Conservation (phyloP, 177 flowering plant species). For the Vitis hybrid region DNA sequence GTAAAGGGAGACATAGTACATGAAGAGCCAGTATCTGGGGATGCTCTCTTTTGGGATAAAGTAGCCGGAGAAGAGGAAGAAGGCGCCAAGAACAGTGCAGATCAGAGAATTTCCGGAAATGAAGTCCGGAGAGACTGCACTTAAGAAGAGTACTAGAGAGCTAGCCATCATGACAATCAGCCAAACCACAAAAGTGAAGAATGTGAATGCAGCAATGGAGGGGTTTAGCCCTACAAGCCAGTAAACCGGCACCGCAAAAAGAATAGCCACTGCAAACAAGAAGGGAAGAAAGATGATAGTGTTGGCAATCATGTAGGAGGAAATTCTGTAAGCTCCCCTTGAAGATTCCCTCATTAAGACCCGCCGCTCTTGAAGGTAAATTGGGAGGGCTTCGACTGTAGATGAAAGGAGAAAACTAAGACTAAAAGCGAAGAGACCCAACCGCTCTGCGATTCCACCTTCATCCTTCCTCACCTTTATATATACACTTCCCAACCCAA, state of each 20-base stretch:
- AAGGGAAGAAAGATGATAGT: conserved; percentile 82
- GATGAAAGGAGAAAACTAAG: conserved; percentile 92
- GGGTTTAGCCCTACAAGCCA: conserved; percentile 95
- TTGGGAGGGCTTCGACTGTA: conserved; percentile 91
- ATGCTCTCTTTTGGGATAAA: conserved; percentile 89
- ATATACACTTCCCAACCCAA: conserved; percentile 81
- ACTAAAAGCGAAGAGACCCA: conserved; percentile 90
- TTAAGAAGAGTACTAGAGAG: conserved; percentile 85
- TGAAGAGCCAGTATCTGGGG: conserved; percentile 92
- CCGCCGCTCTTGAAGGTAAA: conserved; percentile 81
- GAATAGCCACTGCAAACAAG: conserved; percentile 64
- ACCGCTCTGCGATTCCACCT: conserved; percentile 68
- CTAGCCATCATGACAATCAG: conserved; percentile 91
- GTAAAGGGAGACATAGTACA: conserved; percentile 87
- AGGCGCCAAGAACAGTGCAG: conserved; percentile 80
- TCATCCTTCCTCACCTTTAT: conserved; percentile 57
- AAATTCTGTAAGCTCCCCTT: conserved; percentile 70
- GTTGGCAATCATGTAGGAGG: conserved; percentile 88
- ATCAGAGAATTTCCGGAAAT: conserved; percentile 91
- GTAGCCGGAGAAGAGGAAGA: conserved; percentile 96
- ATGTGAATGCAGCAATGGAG: conserved; percentile 57
- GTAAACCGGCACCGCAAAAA: conserved; percentile 74
- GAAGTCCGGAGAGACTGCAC: conserved; percentile 86
- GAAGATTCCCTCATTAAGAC: conserved; percentile 90
- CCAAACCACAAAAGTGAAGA: conserved; percentile 80